phyloP scores from a whole-genome alignment of 225 moss, liverwort and hornwort genomes.

The Sphagnum contortum region DNA sequence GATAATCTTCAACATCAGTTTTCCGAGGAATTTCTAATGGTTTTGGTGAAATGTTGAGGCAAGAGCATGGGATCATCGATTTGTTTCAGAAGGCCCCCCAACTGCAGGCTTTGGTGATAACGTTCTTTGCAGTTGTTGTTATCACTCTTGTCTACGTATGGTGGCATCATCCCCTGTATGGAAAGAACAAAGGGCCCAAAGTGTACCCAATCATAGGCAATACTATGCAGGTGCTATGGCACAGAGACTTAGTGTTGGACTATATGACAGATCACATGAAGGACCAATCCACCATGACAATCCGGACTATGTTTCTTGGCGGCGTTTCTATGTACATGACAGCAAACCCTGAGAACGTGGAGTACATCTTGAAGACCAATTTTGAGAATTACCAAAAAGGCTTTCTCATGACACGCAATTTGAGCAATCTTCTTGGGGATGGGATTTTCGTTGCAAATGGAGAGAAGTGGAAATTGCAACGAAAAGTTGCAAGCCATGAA shows the following conservation, averaged over 20 bases:
- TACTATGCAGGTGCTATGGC: background rate
- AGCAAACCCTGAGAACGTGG: conserved; percentile 25
- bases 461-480: conserved; percentile 30
- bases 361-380: conserved; percentile 36
- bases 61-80: too few species aligned
- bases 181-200: conserved; percentile 11
- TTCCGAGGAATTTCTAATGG: too few species aligned
- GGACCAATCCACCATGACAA: conserved; percentile 12
- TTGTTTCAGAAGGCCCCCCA: too few species aligned
- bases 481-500: conserved; percentile 34
- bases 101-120: too few species aligned
- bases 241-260: conserved; percentile 12
- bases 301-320: conserved; percentile 8
- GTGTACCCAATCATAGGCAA: conserved; percentile 12
- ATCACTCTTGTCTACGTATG: conserved; percentile 1
- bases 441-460: conserved; percentile 44
- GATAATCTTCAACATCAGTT: too few species aligned
- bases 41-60: too few species aligned
- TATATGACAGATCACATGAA: conserved; percentile 6
- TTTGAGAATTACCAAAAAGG: conserved; percentile 35
- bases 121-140: too few species aligned
- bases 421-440: conserved; percentile 22
- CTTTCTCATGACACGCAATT: background rate
- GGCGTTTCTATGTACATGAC: conserved; percentile 3
- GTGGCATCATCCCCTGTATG: conserved; percentile 15